Conservation (phyloP, 768 basidiomycete genomes). For the Lentinula sp. region DNA sequence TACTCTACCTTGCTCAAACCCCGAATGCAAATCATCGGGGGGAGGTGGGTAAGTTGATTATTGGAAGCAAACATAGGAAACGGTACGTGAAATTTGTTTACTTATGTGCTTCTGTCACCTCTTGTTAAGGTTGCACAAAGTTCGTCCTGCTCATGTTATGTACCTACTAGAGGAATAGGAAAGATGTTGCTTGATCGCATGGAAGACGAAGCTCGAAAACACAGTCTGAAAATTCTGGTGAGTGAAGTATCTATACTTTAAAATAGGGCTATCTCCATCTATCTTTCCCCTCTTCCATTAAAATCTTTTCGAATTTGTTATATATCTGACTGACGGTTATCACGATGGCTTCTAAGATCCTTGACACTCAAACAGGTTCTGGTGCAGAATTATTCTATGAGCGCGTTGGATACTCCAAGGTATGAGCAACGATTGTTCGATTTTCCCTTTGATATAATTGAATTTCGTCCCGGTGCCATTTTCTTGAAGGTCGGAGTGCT, state of each 20-base stretch:
- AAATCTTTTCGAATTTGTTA: too few species aligned
- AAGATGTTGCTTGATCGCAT: not conserved
- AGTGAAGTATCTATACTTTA: not conserved
- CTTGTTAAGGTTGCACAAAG: not conserved
- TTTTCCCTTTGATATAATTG: not conserved
- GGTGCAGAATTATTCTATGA: not conserved
- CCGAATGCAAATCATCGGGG: constrained; percentile 1
- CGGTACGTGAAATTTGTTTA: not conserved
- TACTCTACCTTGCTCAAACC: not conserved
- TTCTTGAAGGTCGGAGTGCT: not conserved
- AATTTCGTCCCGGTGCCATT: not conserved
- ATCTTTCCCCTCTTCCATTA: too few species aligned
- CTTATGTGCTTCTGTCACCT: not conserved
- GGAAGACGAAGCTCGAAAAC: constrained; percentile 1
- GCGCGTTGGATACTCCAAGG: not conserved
- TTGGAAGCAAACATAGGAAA: not conserved
- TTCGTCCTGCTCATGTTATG: not conserved
- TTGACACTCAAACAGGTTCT: not conserved
- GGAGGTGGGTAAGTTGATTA: not conserved
- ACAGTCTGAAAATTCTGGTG: not conserved
- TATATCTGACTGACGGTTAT: too few species aligned
- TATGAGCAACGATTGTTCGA: not conserved
- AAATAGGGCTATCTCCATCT: too few species aligned
- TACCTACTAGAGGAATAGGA: not conserved
- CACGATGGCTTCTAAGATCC: not conserved